Base-by-base conservation (phyloP, 2,329 filamentous ascomycete species). In the Colletotrichum tropicale region DNA sequence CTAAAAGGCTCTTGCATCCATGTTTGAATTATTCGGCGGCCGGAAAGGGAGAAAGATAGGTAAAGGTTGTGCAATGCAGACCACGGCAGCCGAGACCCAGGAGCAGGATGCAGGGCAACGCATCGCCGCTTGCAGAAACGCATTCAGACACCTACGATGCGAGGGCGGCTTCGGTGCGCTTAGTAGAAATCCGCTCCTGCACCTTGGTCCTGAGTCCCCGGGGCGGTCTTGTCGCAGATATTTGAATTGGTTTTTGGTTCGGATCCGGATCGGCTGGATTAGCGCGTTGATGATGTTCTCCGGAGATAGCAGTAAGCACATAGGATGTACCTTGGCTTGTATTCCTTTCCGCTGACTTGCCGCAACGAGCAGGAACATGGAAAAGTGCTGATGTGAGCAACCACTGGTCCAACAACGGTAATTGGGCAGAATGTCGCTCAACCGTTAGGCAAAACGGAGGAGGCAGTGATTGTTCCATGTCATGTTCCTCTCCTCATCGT, bases 191-290 rank as follows among this genome's bases (percentile, higher is more conserved):
- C 43, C 18, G 43, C 43, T 48, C 43, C 43, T 48, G 43, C 43
- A 48, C 43, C 58, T 21, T 32, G 12, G 58, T 24, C 58, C 16
- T 43, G 28, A 32, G 58, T 61, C 18, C 18, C 34, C 26, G n/a
- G 56, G 18, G 38, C 21, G 43, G 70, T 61, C 32, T 61, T 61
- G 28, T 32, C 30, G 28, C 28, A n/a, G 58, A 61, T n/a, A 18
- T 60, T 66, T 56, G 26, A 61, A 48, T 72, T 71, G 55, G 73
- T 38, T 58, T 72, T 55, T 21, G 32, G 43, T 48, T 72, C 69
- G 62, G 69, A 75, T 72, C 38, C 56, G 56, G 73, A 68, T 75
- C 69, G 62, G 65, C 48, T 73, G 72, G 72, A 43, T n/a, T 26
- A 24, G 38, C 26, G 32, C 21, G 38, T 34, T 66, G 26, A 34